A percentile compares a stretch with the other conserved stretches of the same genome.
Evolutionary conservation across 495 filamentous ascomycete species (phyloP).

Genomic region (Trichoderma reesei): DNA sequence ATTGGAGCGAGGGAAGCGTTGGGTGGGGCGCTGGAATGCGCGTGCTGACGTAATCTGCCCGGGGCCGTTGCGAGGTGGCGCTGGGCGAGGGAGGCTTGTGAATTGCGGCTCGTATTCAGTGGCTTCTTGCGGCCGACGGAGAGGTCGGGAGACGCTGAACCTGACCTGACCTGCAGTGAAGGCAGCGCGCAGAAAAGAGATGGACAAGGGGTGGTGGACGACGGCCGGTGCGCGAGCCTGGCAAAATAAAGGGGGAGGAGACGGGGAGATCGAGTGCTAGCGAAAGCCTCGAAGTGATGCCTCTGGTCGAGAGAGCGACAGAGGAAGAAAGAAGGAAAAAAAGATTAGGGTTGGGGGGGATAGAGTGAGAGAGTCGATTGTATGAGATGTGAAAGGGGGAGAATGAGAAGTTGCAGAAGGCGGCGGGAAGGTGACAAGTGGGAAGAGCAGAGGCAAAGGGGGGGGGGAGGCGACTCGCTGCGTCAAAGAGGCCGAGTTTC

Average conservation of each 20-base stretch:
- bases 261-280: slow-evolving; percentile 9
- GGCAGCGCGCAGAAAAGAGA: slow-evolving; percentile 1
- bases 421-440: slow-evolving; percentile 13
- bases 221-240: slow-evolving; percentile 5
- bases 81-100: slow-evolving; percentile 6
- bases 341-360: background rate
- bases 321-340: slow-evolving; percentile 2
- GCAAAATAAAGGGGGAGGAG: background rate
- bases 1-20: background rate
- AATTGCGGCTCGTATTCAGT: background rate
- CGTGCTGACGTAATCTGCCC: slow-evolving; percentile 4
- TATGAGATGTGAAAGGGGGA: slow-evolving; percentile 6
- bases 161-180: slow-evolving; percentile 4
- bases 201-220: slow-evolving; percentile 7
- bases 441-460: slow-evolving; percentile 10
- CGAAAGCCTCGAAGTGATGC: slow-evolving; percentile 11
- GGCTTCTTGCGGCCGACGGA: background rate
- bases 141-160: slow-evolving; percentile 6
- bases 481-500: slow-evolving; percentile 7
- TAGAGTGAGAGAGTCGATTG: too few relatives aligned
- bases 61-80: background rate
- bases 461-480: slow-evolving; percentile 9
- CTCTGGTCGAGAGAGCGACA: slow-evolving; percentile 4
- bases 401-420: slow-evolving; percentile 11
- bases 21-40: slow-evolving; percentile 1